phyloP scores from a whole-genome alignment of 768 basidiomycete genomes.

The Collybia nuda region DNA sequence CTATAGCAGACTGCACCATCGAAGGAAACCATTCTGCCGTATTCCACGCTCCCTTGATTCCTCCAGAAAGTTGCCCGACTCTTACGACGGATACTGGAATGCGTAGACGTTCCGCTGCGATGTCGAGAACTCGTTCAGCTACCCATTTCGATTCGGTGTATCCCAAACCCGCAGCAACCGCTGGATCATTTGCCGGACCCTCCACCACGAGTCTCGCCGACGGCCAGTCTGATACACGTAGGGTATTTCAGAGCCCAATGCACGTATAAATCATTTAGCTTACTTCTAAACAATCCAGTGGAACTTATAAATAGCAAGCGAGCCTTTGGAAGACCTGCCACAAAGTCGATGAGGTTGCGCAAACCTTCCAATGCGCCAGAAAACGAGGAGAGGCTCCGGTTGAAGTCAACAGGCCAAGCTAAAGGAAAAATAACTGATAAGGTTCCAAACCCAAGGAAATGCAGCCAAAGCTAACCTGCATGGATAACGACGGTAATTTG shows the following conservation, averaged over 20 bases:
- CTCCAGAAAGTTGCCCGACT: slow-evolving; percentile 36
- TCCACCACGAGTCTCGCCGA: slow-evolving; percentile 9
- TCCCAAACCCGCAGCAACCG: slow-evolving; percentile 25
- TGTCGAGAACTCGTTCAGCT: slow-evolving; percentile 33
- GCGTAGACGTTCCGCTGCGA: slow-evolving; percentile 10
- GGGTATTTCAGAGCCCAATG: neutral
- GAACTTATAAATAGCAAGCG: slow-evolving; percentile 40
- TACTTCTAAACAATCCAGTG: slow-evolving; percentile 20
- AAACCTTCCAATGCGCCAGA: slow-evolving; percentile 39
- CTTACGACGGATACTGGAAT: slow-evolving; percentile 26
- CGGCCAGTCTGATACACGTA: neutral
- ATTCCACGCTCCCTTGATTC: slow-evolving; percentile 34
- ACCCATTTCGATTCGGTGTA: slow-evolving; percentile 46
- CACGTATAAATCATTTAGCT: neutral
- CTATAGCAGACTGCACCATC: slow-evolving; percentile 13
- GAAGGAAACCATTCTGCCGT: slow-evolving; percentile 35
- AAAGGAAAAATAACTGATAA: neutral
- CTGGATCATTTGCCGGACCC: slow-evolving; percentile 15
- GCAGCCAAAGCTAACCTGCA: too few species aligned
- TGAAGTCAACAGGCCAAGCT: slow-evolving; percentile 53
- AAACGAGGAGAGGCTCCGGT: slow-evolving; percentile 41
- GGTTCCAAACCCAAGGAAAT: neutral
- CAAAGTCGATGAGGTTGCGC: slow-evolving; percentile 40
- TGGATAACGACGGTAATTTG: too few species aligned
- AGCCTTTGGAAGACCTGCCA: slow-evolving; percentile 23